Evolutionary conservation across 768 basidiomycete genomes (phyloP).

Genomic region (Tricholoma sp.): DNA sequence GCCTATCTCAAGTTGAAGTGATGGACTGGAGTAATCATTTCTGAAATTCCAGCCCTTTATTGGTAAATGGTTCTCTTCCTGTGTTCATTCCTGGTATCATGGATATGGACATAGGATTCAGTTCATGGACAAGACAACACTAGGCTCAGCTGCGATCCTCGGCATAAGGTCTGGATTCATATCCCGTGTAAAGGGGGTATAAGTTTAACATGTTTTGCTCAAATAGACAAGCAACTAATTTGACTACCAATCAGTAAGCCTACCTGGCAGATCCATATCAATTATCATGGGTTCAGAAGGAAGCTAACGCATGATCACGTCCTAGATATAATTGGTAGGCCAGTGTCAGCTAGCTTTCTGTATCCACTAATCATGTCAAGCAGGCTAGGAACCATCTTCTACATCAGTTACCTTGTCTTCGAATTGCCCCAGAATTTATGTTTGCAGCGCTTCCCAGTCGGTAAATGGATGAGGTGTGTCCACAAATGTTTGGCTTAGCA

Average conservation of each 20-base stretch:
- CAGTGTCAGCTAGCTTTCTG: background rate
- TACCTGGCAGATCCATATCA: background rate
- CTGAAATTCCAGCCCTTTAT: constrained; percentile 40
- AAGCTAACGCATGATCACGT: background rate
- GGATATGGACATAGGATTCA: constrained; percentile 46
- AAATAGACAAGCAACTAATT: constrained; percentile 50
- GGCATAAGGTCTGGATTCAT: constrained; percentile 53
- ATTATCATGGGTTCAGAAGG: background rate
- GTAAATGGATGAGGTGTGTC: constrained; percentile 73
- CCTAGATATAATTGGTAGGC: constrained; percentile 61
- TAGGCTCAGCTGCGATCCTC: constrained; percentile 63
- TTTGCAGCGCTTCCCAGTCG: constrained; percentile 69
- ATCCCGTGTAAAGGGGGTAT: background rate
- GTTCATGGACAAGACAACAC: constrained; percentile 74
- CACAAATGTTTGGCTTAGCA: background rate
- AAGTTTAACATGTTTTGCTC: background rate
- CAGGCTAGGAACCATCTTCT: constrained; percentile 76
- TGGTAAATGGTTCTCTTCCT: constrained; percentile 30
- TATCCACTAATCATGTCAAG: background rate
- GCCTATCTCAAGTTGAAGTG: background rate
- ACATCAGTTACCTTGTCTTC: constrained; percentile 64
- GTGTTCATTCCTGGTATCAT: background rate
- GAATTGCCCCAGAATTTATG: constrained; percentile 74
- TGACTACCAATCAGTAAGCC: constrained; percentile 60
- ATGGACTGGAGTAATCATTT: background rate